Base-by-base conservation (phyloP, 2,329 filamentous ascomycete genomes). In the Diaporthe citri region DNA sequence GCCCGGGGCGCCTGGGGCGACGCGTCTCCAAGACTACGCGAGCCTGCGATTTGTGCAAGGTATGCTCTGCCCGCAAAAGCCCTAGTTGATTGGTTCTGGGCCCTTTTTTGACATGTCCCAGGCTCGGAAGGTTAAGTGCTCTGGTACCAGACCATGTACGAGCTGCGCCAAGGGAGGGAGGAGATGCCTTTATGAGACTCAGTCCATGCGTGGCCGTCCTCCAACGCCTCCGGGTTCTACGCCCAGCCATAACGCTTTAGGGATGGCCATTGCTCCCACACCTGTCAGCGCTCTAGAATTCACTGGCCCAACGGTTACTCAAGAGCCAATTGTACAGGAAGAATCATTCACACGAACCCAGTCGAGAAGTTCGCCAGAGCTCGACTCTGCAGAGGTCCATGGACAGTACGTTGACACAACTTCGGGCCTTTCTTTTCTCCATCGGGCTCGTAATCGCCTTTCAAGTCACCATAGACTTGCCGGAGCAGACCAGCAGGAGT, bases 71-170 rank as follows among this genome's bases (percentile, higher is more conserved):
- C 12, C 13, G 31, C 13, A 57, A 34, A 36, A 34, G 4, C 31
- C 55, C 2, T 36, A 0, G 0, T 20, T 36, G 10, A 9, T 4
- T 28, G 6, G 12, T 2, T 25, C 31, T 6, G 46, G 12, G 12
- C 0, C 20, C 20, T 28, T 28, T 13, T 8, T 9, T 55, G 31
- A 55, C 51, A 3, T 8, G 7, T 22, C 51, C 31, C 10, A 57
- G 28, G 55, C 31, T 8, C 4, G 55, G 8, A 57, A 57, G 31
- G 28, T 36, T 17, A 57, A 57, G 31, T 57, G 55, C 20, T 34
- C 28, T 6, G 55, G 55, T 13, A 57, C 28, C 1, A 57, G 31
- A 13, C 55, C 55, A 34, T 57, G 55, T 3, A 36, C 28, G 17
- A 6, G 17, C 31, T 57, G 55, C n/a, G 55, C 31, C 15, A 57